Evolutionary conservation across 441 rosid genomes (phyloP), one percentile per base, ranked within the genome.

Genomic region (Brassica hybrid): DNA sequence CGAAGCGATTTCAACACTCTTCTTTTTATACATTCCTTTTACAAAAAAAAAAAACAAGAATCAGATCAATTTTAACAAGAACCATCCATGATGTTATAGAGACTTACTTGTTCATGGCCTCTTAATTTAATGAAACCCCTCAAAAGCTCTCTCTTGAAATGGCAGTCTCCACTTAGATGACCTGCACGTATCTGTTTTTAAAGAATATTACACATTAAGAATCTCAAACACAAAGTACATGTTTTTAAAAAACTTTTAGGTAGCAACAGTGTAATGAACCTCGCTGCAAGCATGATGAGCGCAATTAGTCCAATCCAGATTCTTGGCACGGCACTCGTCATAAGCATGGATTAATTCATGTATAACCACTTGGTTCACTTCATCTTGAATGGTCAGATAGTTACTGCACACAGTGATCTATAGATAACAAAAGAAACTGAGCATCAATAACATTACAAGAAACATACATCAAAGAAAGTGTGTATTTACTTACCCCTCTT

Each of bases 81-180:
- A 80, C 10, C 73, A 65, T 43, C 57, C 21, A 69, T 70, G 8
- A 69, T 70, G n/a, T 23, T 32, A 32, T 32, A 32, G 38, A 6
- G 38, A 7, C 32, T 87, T 80, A 91, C 98, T 82, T 93, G 97
- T 82, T 89, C 98, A 36, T 90, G 98, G 67, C 97, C 98, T 80
- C 91, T 89, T 70, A 95, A 74, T 78, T 88, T 89, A 84, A 89
- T 30, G 78, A 66, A 80, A 80, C 99, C 98, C 10, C 95, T 86
- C 76, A 95, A 72, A 27, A 95, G 81, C 71, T 93, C 98, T 45
- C 98, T 85, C 81, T 95, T 91, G 86, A 75, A 95, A 83, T 95
- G 97, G 76, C 99, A 95, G 86, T 95, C 97, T 1, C 98, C 98
- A 30, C 99, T 95, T 61, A 93, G 81, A 84, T 93, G 95, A 58